Evolutionary conservation across 2,329 filamentous ascomycete species (phyloP), one percentile per base, ranked within the genome.

Genomic region (Claviceps sorghi): DNA sequence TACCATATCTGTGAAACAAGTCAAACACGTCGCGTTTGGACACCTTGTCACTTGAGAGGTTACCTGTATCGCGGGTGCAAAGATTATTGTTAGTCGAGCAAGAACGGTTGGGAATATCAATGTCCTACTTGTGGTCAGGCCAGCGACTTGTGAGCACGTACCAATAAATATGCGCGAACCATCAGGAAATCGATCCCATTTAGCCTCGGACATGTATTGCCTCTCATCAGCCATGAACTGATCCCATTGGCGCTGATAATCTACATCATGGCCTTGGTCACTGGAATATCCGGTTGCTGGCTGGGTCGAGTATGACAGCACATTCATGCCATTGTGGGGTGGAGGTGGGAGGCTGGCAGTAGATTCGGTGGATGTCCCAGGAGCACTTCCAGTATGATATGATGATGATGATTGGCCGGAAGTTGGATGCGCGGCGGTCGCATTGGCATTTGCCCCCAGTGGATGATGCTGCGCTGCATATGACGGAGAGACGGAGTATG

Each of bases 21-120:
- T 95, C 85, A 68, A 95, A 97, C 9, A 97, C 82, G 67, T 97
- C 90, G 58, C 86, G 81, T 69, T 97, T 97, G 7, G 88, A 93
- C 15, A 95, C 90, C 63, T 90, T 84, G 65, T 97, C 91, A 51
- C 86, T 91, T 1, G 89, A 90, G 11, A 98, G 76, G 64, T 97
- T 98, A 52, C 90, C 89, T 88, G 63, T 36, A 13, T 22, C 8
- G 22, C 4, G 53, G 71, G 65, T 54, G 56, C 5, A 57, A 51
- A 54, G 55, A 26, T 29, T 5, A 4, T 38, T 36, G 19, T 47
- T 17, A 62, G 61, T 57, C 56, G 41, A 45, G 13, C 13, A 13
- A 45, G 26, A 32, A 44, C 4, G 15, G 17, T 44, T 15, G 11
- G 42, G 11, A 34, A 44, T 5, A 38, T 11, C 4, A 38, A n/a